Conservation (phyloP, 2,329 filamentous ascomycete genomes). For the Teratosphaeria zuluensis region DNA sequence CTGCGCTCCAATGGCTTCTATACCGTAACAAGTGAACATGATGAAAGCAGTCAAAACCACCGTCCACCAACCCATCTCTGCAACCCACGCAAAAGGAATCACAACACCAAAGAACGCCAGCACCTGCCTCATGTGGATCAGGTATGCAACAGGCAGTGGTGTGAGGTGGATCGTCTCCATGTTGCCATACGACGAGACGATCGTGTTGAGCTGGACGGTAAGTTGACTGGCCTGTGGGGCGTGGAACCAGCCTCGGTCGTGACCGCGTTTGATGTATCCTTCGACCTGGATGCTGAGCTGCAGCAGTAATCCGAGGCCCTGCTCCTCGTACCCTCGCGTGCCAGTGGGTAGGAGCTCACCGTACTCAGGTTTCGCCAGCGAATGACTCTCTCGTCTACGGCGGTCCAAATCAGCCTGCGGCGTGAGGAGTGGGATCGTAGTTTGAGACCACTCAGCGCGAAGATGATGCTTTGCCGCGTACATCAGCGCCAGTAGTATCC, state of each 20-base stretch:
- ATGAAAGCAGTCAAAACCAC: constrained; percentile 51
- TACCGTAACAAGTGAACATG: constrained; percentile 55
- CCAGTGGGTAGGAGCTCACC: constrained; percentile 25
- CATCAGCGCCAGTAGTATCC: constrained; percentile 51
- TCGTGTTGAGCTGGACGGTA: constrained; percentile 46
- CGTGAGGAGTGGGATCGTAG: constrained; percentile 23
- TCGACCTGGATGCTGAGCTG: constrained; percentile 53
- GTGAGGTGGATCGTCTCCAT: constrained; percentile 60
- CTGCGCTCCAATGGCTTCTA: constrained; percentile 54
- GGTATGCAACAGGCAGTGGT: constrained; percentile 53
- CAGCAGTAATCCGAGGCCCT: constrained; percentile 50
- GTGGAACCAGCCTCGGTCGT: constrained; percentile 49
- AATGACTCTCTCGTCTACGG: constrained; percentile 18
- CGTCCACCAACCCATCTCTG: constrained; percentile 54
- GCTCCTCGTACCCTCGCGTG: constrained; percentile 40
- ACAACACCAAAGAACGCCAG: constrained; percentile 51
- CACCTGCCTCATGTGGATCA: constrained; percentile 57
- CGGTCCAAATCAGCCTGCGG: constrained; percentile 15
- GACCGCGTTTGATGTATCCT: constrained; percentile 48
- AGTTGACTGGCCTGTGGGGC: constrained; percentile 50
- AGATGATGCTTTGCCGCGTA: constrained; percentile 57
- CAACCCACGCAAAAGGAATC: constrained; percentile 54
- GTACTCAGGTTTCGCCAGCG: constrained; percentile 25
- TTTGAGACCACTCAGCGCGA: constrained; percentile 50
- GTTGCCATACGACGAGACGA: constrained; percentile 50